These are phyloP conservation scores for Citrus maxima DNA, from an alignment of 345 rosid genomes.

Conservation along the genomic window DNA sequence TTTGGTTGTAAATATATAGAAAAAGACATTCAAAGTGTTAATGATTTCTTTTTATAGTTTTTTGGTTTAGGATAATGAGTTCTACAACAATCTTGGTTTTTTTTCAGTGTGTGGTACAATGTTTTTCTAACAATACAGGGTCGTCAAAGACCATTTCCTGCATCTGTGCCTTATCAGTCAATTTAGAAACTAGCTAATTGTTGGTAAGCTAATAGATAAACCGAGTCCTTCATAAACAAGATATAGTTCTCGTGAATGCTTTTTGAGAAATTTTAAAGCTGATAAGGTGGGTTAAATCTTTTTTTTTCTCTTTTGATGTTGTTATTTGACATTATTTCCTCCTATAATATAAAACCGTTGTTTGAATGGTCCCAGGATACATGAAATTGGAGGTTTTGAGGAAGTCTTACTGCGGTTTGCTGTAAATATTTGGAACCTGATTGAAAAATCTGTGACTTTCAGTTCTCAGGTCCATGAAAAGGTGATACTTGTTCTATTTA, in stretches of 20 bases:
- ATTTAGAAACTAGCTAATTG: not conserved
- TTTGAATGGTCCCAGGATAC: conserved; percentile 45
- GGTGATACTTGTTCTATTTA: conserved; percentile 35
- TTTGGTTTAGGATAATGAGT: not conserved
- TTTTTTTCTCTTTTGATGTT: not conserved
- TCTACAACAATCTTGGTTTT: not conserved
- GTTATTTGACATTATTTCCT: conserved; percentile 7
- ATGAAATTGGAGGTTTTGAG: conserved; percentile 55
- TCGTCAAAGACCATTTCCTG: not conserved
- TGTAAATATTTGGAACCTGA: conserved; percentile 59
- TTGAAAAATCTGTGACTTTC: conserved; percentile 44
- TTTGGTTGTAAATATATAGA: not conserved
- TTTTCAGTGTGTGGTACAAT: not conserved
- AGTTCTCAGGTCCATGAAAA: conserved; percentile 25
- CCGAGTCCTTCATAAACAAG: not conserved
- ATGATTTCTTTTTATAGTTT: not conserved
- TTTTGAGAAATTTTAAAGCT: not conserved
- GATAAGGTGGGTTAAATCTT: not conserved
- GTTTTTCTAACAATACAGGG: not conserved
- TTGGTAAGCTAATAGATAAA: not conserved
- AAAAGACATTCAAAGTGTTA: not conserved
- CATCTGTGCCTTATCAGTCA: not conserved
- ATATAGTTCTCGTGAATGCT: not conserved
- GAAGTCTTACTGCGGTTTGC: conserved; percentile 49
- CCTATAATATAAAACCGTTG: conserved; percentile 8